These are phyloP conservation scores for Claviceps sp. DNA, from an alignment of 2,329 filamentous ascomycete species.

Conservation along the genomic window DNA sequence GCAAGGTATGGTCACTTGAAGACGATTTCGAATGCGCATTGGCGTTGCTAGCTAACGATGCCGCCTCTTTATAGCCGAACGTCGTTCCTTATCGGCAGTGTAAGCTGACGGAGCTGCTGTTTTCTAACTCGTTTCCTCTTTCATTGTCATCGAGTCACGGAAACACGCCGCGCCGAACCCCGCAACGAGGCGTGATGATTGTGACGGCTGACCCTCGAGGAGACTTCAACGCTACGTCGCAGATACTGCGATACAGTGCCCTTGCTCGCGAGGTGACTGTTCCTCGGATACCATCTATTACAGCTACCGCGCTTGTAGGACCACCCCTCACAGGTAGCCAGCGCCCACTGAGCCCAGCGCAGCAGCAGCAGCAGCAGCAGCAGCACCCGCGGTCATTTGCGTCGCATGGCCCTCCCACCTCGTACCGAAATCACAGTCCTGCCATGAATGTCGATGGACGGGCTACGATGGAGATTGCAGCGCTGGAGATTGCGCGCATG, in stretches of 20 bases:
- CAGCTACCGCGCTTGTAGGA: constrained; percentile 48
- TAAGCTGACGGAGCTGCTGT: constrained; percentile 72
- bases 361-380: constrained; percentile 12
- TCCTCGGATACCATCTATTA: constrained; percentile 72
- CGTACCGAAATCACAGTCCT: constrained; percentile 27
- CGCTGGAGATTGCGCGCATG: constrained; percentile 69
- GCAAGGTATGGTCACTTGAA: constrained; percentile 43
- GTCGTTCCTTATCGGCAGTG: constrained; percentile 71
- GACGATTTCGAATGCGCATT: background rate
- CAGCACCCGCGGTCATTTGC: constrained; percentile 27
- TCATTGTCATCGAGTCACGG: constrained; percentile 27
- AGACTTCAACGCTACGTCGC: constrained; percentile 92
- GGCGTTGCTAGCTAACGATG: background rate
- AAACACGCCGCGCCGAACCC: constrained; percentile 39
- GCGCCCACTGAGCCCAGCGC: constrained; percentile 18
- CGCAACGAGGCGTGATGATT: constrained; percentile 89
- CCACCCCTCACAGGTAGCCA: constrained; percentile 13
- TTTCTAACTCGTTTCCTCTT: constrained; percentile 77
- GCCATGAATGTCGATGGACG: constrained; percentile 33
- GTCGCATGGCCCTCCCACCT: constrained; percentile 19
- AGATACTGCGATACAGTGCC: constrained; percentile 89
- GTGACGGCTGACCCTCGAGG: constrained; percentile 87
- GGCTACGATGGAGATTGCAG: constrained; percentile 69
- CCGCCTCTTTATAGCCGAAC: constrained; percentile 37
- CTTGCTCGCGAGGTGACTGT: constrained; percentile 87